phyloP scores from a whole-genome alignment of 495 filamentous ascomycete species.

The Aspergillus sclerotioniger region DNA sequence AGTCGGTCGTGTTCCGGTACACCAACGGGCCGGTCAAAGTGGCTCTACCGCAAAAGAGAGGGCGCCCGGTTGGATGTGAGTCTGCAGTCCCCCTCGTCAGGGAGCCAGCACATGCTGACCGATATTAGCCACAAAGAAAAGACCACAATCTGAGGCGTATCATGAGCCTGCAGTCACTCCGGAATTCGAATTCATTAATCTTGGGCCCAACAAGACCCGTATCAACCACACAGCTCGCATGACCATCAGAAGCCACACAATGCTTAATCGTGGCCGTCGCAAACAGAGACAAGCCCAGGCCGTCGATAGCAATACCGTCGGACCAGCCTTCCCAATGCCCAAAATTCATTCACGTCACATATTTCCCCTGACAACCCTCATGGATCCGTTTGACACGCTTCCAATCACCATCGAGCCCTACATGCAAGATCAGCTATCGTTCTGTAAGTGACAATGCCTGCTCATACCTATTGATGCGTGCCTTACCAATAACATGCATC shows the following conservation, averaged over 20 bases:
- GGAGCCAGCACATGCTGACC: background rate
- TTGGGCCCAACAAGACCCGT: background rate
- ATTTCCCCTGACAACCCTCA: background rate
- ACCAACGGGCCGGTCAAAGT: background rate
- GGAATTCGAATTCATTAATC: background rate
- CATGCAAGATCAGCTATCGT: slow-evolving; percentile 1
- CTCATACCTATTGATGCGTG: too few relatives aligned
- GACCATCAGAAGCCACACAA: background rate
- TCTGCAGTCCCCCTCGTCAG: background rate
- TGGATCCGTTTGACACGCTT: slow-evolving; percentile 7
- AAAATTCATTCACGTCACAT: background rate
- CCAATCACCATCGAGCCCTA: slow-evolving; percentile 2
- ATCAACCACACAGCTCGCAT: background rate
- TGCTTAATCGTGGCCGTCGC: background rate
- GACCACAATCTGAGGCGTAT: background rate
- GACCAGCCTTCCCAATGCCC: background rate
- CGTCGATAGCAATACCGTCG: background rate
- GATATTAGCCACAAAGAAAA: background rate
- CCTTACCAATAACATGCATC: too few relatives aligned
- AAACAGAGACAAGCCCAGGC: background rate
- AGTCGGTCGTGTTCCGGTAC: background rate
- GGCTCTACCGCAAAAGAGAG: background rate
- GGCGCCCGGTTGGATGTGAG: background rate
- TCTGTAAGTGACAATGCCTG: background rate
- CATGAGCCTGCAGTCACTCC: background rate